Conservation (phyloP, 352 stramenopile species). For the Phytopythium vexans region DNA sequence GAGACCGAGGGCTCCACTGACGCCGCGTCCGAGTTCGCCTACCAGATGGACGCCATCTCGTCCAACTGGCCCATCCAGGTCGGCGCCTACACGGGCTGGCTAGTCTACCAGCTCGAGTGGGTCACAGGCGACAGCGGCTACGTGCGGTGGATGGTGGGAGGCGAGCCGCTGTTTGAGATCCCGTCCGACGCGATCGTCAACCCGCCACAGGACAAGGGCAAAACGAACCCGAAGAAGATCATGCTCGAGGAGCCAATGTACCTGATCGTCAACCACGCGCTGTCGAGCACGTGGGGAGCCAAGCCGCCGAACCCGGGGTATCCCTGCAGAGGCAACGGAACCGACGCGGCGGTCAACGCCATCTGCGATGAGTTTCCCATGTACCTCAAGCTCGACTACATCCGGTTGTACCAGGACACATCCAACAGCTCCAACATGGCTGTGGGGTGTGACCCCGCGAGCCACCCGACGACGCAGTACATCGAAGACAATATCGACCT, state of each 20-base stretch:
- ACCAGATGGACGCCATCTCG: conserved; percentile 44
- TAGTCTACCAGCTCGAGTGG: conserved; percentile 26
- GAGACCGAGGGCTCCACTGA: conserved; percentile 16
- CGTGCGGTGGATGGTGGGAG: conserved; percentile 58
- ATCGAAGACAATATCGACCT: conserved; percentile 35
- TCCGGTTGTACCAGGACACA: conserved; percentile 80
- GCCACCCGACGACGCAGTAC: conserved; percentile 37
- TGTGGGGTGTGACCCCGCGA: conserved; percentile 31
- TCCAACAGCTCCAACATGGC: conserved; percentile 23
- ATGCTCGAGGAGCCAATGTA: conserved; percentile 51
- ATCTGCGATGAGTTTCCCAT: conserved; percentile 48
- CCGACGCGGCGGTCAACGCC: conserved; percentile 14
- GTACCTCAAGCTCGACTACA: conserved; percentile 82
- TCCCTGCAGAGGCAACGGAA: conserved; percentile 23
- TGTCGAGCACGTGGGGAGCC: conserved; percentile 37
- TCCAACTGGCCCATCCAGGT: conserved; percentile 71
- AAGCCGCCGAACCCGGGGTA: conserved; percentile 31
- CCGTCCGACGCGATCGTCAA: conserved; percentile 38
- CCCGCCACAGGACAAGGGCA: conserved; percentile 21
- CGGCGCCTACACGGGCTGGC: conserved; percentile 57
- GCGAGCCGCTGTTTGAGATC: conserved; percentile 78
- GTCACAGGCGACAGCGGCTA: conserved; percentile 32
- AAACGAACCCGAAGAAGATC: conserved; percentile 43
- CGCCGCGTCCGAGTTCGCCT: conserved; percentile 31
- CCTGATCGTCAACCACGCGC: conserved; percentile 50